Evolutionary conservation across 257 asterid genomes (phyloP), one percentile per base, ranked within the genome.

Genomic region (Plantago major): DNA sequence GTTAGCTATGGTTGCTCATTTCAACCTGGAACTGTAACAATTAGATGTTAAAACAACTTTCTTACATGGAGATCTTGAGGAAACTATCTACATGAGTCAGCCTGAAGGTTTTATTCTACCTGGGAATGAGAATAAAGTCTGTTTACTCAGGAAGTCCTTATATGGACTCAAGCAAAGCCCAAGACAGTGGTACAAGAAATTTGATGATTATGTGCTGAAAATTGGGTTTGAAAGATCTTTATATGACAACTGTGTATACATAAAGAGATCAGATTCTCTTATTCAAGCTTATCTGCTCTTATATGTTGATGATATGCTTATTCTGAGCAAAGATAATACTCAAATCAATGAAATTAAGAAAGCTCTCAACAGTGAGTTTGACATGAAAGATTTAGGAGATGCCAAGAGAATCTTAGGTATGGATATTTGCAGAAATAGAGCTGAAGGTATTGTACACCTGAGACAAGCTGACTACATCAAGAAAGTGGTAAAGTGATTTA

Each of bases 21-120:
- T 9, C 15, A 42, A 37, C 15, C 4, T 56, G 12, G 18, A 43
- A 30, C 14, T 58, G 8, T 4, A 58, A 7, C 64, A 42, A 37
- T 6, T 58, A 16, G 64, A 37, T 58, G 48, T 58, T 2, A 42
- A 60, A 9, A 18, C 65, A 7, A 28, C 28, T n/a, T 58, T 42
- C 3, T 17, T 37, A 3, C 47, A 42, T 40, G 48, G 47, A 12
- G 37, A 33, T 1, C 15, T 38, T 1, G 42, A 22, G 5, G 58
- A 53, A 15, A 22, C n/a, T 0, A 55, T 55, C 7, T 28, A 22
- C 13, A 55, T 55, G 44, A 55, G 18, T 26, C 42, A 26, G 10
- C 59, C 59, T 54, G 42, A 13, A 7, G 42, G 58, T 0, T 22
- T 53, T 3, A 10, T n/a, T 0, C 1, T 11, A 10, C 19, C 10